Evolutionary conservation across 495 filamentous ascomycete genomes (phyloP).

Genomic region (Terfezia boudieri): DNA sequence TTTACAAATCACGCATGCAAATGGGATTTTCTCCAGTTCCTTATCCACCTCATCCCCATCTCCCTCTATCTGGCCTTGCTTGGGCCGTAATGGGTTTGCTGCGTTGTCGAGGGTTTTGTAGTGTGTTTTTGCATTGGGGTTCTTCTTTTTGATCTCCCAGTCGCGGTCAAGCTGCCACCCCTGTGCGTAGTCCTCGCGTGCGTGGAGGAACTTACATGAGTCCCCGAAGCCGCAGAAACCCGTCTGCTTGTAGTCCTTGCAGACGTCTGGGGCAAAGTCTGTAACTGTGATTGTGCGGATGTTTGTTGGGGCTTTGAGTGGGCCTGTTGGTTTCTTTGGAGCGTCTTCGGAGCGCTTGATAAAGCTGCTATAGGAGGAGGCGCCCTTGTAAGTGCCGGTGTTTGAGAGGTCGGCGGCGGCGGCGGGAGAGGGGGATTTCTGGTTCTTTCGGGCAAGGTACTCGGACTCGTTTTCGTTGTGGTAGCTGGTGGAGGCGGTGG

Average conservation of each 20-base stretch:
- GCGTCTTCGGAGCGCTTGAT: slow-evolving; percentile 70
- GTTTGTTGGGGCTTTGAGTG: slow-evolving; percentile 72
- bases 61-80: slow-evolving; percentile 21
- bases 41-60: slow-evolving; percentile 39
- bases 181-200: slow-evolving; percentile 68
- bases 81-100: slow-evolving; percentile 20
- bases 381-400: slow-evolving; percentile 57
- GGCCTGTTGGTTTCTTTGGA: slow-evolving; percentile 48
- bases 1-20: slow-evolving; percentile 85
- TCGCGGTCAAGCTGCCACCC: slow-evolving; percentile 91
- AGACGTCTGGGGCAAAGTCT: slow-evolving; percentile 84
- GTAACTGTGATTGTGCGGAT: slow-evolving; percentile 75
- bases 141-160: slow-evolving; percentile 69
- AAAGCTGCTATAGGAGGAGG: slow-evolving; percentile 47
- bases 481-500: slow-evolving; percentile 86
- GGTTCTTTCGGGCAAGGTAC: slow-evolving; percentile 31
- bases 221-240: slow-evolving; percentile 68
- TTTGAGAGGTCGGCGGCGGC: slow-evolving; percentile 4
- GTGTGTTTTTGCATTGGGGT: slow-evolving; percentile 21
- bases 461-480: slow-evolving; percentile 42
- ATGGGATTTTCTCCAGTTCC: slow-evolving; percentile 76
- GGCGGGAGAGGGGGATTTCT: slow-evolving; percentile 26
- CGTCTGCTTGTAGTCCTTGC: slow-evolving; percentile 85
- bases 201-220: slow-evolving; percentile 73
- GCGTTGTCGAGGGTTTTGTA: slow-evolving; percentile 43